phyloP scores from a whole-genome alignment of 441 rosid species.

The Syzygium malaccense region DNA sequence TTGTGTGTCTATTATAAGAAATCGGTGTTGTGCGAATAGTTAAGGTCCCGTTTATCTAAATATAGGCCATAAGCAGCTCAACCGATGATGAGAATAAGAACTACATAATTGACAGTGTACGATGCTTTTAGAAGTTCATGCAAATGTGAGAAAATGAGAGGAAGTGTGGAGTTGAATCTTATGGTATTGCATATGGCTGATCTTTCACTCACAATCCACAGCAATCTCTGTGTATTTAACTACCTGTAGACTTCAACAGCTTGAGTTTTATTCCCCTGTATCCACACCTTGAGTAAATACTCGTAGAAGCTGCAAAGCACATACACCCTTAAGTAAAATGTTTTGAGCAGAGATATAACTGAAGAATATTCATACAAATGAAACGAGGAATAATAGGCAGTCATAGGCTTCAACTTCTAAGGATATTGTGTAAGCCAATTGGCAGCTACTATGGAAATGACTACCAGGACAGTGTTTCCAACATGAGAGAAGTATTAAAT shows the following conservation, averaged over 20 bases:
- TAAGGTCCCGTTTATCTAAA: neutral
- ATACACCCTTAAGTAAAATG: neutral
- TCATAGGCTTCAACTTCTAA: neutral
- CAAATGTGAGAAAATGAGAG: neutral
- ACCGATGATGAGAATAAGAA: neutral
- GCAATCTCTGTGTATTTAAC: neutral
- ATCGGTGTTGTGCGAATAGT: neutral
- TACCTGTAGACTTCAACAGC: neutral
- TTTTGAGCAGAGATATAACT: neutral
- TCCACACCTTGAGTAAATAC: neutral
- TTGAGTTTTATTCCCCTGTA: conserved; percentile 3
- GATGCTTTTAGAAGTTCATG: neutral
- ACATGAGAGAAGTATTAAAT: neutral
- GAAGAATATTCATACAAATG: neutral
- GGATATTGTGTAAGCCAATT: neutral
- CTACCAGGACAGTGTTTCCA: neutral
- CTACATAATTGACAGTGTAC: neutral
- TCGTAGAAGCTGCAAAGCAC: neutral
- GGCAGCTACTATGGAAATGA: neutral
- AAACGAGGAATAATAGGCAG: neutral
- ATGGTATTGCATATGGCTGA: neutral
- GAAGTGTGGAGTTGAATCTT: neutral
- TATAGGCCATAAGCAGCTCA: neutral
- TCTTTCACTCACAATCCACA: neutral
- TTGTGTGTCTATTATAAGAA: neutral